Conservation (phyloP, 352 stramenopile genomes). For the Phytophthora pisi region DNA sequence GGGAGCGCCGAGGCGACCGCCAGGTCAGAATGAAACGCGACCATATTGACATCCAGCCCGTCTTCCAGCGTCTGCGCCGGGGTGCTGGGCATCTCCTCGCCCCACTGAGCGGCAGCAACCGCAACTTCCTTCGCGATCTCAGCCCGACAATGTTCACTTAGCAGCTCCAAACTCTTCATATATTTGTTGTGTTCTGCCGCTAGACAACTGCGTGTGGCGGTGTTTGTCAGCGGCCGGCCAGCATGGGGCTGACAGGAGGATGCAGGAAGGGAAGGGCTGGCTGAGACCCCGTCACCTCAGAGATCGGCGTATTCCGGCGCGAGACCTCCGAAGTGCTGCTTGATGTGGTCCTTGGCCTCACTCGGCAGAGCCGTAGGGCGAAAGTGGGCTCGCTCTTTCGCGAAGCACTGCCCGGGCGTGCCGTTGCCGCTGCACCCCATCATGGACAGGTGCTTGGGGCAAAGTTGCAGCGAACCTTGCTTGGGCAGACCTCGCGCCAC, state of each 20-base stretch:
- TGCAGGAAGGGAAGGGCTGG: not conserved
- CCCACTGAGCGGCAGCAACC: too few relatives aligned
- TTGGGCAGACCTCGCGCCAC: not conserved
- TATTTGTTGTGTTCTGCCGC: not conserved
- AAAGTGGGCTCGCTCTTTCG: constrained; percentile 1
- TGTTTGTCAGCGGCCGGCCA: too few relatives aligned
- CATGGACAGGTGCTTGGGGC: constrained; percentile 7
- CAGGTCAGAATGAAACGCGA: not conserved
- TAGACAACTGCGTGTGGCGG: not conserved
- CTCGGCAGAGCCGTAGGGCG: not conserved
- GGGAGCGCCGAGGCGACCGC: not conserved
- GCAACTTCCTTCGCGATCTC: not conserved
- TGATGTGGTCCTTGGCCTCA: not conserved
- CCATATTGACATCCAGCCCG: not conserved
- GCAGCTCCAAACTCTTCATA: not conserved
- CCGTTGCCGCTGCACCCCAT: not conserved
- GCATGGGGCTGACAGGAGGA: not conserved
- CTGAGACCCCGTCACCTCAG: not conserved
- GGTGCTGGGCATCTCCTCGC: not conserved
- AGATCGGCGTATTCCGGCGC: constrained; percentile 4
- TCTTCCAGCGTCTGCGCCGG: not conserved
- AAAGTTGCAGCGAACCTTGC: not conserved
- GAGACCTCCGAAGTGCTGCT: not conserved
- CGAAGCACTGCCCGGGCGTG: not conserved
- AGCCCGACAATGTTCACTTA: not conserved